Evolutionary conservation across 2,329 filamentous ascomycete genomes (phyloP), one percentile per base, ranked within the genome.

Genomic region (Hansfordia pulvinata): DNA sequence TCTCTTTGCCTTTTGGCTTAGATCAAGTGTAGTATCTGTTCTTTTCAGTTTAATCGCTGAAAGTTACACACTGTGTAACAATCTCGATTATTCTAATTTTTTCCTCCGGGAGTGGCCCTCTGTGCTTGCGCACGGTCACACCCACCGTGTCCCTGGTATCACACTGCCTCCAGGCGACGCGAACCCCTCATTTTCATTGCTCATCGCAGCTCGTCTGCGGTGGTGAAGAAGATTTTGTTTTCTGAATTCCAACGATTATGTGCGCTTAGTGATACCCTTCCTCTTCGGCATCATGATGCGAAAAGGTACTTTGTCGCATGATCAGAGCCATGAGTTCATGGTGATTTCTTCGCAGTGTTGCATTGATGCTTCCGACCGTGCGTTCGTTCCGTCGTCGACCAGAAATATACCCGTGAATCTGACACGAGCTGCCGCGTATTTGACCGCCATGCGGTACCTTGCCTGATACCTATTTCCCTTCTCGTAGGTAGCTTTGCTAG

Each of bases 1-100:
- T 62, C 57, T 61, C 59, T 64, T 64, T 62, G 58, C 44, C 44
- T 46, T 44, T 44, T 47, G 44, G 44, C 44, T 81, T 80, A 83
- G 78, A 84, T 84, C 78, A 84, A 82, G 76, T 84, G 76, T 83
- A 84, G 78, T 84, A 84, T 82, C 77, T 83, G 78, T 85, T 86
- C 79, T 85, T 84, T 80, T 83, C 76, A 86, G 80, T 84, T 85
- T 86, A 85, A 85, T 84, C 76, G 79, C 79, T 86, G 78, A 78
- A 81, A 84, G 68, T 66, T 64, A 62, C 64, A 73, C 69, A 80
- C 60, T 64, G 72, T 63, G 62, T n/a, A 62, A 63, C 64, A 70
- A 69, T 67, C 64, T 62, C 72, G 76, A 82, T 86, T 85, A 82
- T 71, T 72, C 76, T 64, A 67, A 83, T 86, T 80, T 77, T 82